Percentiles rank a stretch among this genome's conserved stretches.
phyloP scores from a whole-genome alignment of 2,329 filamentous ascomycete species.

The Pseudogymnoascus sp. region DNA sequence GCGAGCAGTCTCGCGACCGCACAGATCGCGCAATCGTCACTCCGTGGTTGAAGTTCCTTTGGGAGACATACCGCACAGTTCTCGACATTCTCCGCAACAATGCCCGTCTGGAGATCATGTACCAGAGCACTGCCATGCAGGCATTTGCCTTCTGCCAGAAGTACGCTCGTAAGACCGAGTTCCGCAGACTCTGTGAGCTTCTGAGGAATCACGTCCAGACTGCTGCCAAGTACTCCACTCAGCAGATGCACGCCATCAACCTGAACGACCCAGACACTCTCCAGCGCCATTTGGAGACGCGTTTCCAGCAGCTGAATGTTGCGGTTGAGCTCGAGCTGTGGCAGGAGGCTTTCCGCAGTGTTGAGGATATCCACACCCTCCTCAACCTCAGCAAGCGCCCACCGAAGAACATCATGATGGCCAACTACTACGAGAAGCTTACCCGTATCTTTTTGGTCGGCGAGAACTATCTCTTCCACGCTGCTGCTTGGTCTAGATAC shows the following conservation, averaged over 20 bases:
- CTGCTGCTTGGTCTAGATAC: slow-evolving; percentile 93
- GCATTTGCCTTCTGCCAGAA: slow-evolving; percentile 98
- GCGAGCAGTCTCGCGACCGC: slow-evolving; percentile 93
- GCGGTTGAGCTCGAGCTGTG: slow-evolving; percentile 96
- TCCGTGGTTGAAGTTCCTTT: slow-evolving; percentile 98
- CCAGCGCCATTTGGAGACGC: slow-evolving; percentile 93
- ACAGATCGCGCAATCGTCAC: slow-evolving; percentile 98
- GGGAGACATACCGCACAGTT: slow-evolving; percentile 98
- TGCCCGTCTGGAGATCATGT: slow-evolving; percentile 91
- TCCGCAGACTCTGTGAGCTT: slow-evolving; percentile 94
- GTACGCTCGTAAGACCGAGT: slow-evolving; percentile 98
- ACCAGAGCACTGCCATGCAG: slow-evolving; percentile 95
- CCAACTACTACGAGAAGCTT: slow-evolving; percentile 99
- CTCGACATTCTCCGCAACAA: slow-evolving; percentile 99
- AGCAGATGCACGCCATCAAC: slow-evolving; percentile 98
- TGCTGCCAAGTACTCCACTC: slow-evolving; percentile 91
- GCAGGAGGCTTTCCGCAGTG: slow-evolving; percentile 99
- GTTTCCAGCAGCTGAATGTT: slow-evolving; percentile 97
- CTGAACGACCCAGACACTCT: slow-evolving; percentile 94
- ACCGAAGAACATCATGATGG: slow-evolving; percentile 99
- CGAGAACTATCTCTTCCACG: slow-evolving; percentile 99
- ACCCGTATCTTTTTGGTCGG: slow-evolving; percentile 97
- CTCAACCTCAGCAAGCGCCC: slow-evolving; percentile 96
- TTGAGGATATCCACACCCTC: slow-evolving; percentile 97
- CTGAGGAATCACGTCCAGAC: slow-evolving; percentile 98